Evolutionary conservation across 352 stramenopile species (phyloP), one percentile per base, ranked within the genome.

Genomic region (Pythium vanterpoolii): DNA sequence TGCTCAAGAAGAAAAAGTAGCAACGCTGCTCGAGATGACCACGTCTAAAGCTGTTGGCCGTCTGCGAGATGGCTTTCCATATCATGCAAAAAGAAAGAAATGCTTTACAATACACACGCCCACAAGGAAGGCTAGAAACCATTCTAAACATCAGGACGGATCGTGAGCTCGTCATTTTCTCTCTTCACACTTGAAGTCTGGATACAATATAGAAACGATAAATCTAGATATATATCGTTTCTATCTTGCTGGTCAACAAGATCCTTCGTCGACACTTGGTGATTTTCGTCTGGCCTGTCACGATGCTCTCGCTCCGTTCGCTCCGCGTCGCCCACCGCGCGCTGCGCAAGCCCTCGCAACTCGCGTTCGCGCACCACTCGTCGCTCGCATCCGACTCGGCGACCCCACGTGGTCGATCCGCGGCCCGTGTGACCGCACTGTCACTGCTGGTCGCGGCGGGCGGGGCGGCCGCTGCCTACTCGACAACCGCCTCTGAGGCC

Each of bases 1-100:
- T 92, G 64, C 89, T 89, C 56, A 90, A 89, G 71, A 87, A 83
- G 50, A 88, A 83, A 60, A 73, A 76, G 49, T 84, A 59, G 79
- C 14, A 11, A 39, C 9, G 7, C n/a, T 6, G 11, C n/a, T 18
- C 19, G 27, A 19, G 14, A 42, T 13, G 14, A 42, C 18, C 4
- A 42, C 34, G 34, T 42, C 34, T 18, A 42, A 40, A 26, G 46
- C 46, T 42, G 46, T 40, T 53, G 46, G 51, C 51, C 51, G 24
- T 59, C 51, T 59, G 51, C 51, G 51, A 59, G 51, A 33, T 47
- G 51, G 51, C 51, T 59, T 19, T 18, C 11, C 38, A 30, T 40
- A 40, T 30, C n/a, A n/a, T n/a, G n/a, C n/a, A n/a, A n/a, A n/a
- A n/a, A n/a, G n/a, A n/a, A n/a, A n/a, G n/a, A n/a, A n/a, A n/a